These are phyloP conservation scores for Albifimbria verrucaria DNA, from an alignment of 2,329 filamentous ascomycete species.

Conservation along the genomic window DNA sequence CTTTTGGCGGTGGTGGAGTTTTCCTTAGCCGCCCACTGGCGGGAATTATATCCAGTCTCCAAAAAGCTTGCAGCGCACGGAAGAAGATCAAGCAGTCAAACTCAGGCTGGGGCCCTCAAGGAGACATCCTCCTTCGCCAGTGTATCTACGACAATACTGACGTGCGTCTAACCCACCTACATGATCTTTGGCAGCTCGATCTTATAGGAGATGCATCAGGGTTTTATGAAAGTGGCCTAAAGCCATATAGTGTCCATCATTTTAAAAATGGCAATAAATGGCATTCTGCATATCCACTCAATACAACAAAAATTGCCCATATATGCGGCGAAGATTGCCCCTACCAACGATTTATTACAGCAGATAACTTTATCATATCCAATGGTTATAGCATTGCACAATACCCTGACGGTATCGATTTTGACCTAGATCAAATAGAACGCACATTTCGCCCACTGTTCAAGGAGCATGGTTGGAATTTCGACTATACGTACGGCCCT, in stretches of 20 bases:
- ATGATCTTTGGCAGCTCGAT: slow-evolving; percentile 56
- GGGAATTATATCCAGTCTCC: slow-evolving; percentile 40
- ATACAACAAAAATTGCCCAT: slow-evolving; percentile 44
- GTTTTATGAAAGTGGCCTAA: slow-evolving; percentile 56
- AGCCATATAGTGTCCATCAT: slow-evolving; percentile 58
- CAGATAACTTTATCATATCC: slow-evolving; percentile 45
- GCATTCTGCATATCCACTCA: slow-evolving; percentile 48
- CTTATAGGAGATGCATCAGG: slow-evolving; percentile 52
- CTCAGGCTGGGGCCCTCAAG: slow-evolving; percentile 27
- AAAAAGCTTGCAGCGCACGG: slow-evolving; percentile 45
- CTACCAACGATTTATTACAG: slow-evolving; percentile 52
- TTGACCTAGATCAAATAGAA: slow-evolving; percentile 30
- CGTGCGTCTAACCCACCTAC: slow-evolving; percentile 52
- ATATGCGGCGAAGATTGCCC: slow-evolving; percentile 56
- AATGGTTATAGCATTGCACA: slow-evolving; percentile 57
- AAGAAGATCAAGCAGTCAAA: slow-evolving; percentile 27
- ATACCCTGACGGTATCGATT: slow-evolving; percentile 39
- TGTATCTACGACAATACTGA: slow-evolving; percentile 54
- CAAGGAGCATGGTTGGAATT: slow-evolving; percentile 27
- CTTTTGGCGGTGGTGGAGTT: slow-evolving; percentile 58
- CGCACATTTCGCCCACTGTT: slow-evolving; percentile 24
- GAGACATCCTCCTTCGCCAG: slow-evolving; percentile 54
- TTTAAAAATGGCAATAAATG: slow-evolving; percentile 51
- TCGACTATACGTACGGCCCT: slow-evolving; percentile 27
- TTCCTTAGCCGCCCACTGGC: slow-evolving; percentile 55